A percentile compares a stretch with the other conserved stretches of the same genome.
These are phyloP conservation scores for Aspergillus ibericus DNA, from an alignment of 2,329 filamentous ascomycete genomes.

Conservation along the genomic window DNA sequence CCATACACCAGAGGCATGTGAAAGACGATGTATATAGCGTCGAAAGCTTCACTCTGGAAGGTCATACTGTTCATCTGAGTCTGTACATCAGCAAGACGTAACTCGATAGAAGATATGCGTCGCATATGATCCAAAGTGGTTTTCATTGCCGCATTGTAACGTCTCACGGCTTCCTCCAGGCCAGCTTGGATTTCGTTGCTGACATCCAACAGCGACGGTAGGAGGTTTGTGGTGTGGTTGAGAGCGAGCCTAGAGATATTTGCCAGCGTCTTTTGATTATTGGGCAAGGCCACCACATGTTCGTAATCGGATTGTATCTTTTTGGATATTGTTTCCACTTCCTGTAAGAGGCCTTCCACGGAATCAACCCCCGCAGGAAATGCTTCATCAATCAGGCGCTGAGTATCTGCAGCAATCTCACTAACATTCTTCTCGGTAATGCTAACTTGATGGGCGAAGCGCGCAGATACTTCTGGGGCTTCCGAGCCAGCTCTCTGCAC, in stretches of 20 bases:
- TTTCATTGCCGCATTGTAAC: constrained; percentile 66
- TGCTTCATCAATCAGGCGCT: constrained; percentile 38
- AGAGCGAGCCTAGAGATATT: constrained; percentile 65
- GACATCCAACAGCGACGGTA: constrained; percentile 61
- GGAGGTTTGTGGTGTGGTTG: constrained; percentile 62
- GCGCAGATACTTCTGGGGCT: constrained; percentile 58
- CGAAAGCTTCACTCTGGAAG: constrained; percentile 76
- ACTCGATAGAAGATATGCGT: constrained; percentile 76
- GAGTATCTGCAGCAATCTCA: constrained; percentile 59
- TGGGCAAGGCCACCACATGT: constrained; percentile 67
- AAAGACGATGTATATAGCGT: constrained; percentile 75
- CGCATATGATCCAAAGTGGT: constrained; percentile 75
- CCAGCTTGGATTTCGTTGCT: constrained; percentile 55
- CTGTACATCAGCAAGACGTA: constrained; percentile 70
- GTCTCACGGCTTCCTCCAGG: constrained; percentile 54
- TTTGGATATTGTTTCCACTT: constrained; percentile 80
- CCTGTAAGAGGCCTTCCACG: constrained; percentile 69
- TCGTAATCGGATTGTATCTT: constrained; percentile 88
- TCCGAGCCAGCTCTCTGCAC: constrained; percentile 70
- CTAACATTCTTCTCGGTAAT: constrained; percentile 62
- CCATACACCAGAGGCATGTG: constrained; percentile 88
- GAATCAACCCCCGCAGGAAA: constrained; percentile 61
- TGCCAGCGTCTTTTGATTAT: constrained; percentile 63
- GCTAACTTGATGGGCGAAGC: constrained; percentile 60
- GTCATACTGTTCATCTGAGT: constrained; percentile 69